Conservation (phyloP, 148 eudicot species). For the Silene uniflora region DNA sequence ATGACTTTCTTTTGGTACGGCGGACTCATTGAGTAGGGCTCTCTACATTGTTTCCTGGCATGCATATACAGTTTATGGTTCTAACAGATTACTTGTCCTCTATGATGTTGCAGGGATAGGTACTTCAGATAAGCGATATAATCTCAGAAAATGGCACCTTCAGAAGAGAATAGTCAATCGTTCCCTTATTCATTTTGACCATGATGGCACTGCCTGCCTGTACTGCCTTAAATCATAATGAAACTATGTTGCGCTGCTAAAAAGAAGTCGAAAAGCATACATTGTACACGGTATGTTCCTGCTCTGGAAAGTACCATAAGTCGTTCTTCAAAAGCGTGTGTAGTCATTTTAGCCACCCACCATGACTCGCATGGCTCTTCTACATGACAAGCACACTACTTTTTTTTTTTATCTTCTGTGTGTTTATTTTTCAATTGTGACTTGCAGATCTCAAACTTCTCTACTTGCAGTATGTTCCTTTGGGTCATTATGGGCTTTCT, state of each 20-base stretch:
- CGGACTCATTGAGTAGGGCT: too few species aligned
- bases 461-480: slow-evolving; percentile 75
- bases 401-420: not conserved
- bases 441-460: slow-evolving; percentile 65
- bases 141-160: slow-evolving; percentile 58
- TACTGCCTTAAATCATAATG: slow-evolving; percentile 82
- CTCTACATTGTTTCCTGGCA: not conserved
- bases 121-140: slow-evolving; percentile 22
- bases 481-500: slow-evolving; percentile 80
- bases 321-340: slow-evolving; percentile 63
- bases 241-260: slow-evolving; percentile 67
- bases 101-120: slow-evolving; percentile 21
- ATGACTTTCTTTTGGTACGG: too few species aligned
- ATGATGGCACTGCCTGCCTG: slow-evolving; percentile 86
- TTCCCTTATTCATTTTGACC: slow-evolving; percentile 84
- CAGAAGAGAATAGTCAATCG: slow-evolving; percentile 78
- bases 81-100: slow-evolving; percentile 9
- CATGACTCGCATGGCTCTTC: not conserved
- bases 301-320: slow-evolving; percentile 83
- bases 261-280: slow-evolving; percentile 60
- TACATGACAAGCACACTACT: not conserved
- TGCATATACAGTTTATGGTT: not conserved
- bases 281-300: slow-evolving; percentile 73
- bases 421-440: not conserved
- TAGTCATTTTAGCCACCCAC: slow-evolving; percentile 4